These are phyloP conservation scores for Spathaspora sp. DNA, from an alignment of 805 yeast species.

Conservation along the genomic window DNA sequence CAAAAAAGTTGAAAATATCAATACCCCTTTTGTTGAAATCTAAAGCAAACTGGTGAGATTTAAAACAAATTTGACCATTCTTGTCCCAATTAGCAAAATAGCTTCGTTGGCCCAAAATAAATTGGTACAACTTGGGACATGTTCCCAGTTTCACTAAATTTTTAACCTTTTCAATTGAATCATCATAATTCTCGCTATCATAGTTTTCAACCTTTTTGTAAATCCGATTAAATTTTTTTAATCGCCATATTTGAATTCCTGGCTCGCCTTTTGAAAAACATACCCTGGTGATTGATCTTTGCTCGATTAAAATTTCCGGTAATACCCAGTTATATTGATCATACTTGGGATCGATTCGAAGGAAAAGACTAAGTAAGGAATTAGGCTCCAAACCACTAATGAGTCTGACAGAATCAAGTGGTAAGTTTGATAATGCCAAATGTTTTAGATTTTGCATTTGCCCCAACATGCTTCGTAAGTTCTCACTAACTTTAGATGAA, in stretches of 20 bases:
- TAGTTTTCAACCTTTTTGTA: background rate
- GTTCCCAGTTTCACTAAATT: background rate
- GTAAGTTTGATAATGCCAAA: background rate
- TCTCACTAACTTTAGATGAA: background rate
- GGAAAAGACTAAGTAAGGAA: too few species aligned
- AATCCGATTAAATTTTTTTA: background rate
- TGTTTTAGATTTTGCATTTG: background rate
- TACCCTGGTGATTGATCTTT: too few species aligned
- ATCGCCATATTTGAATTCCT: too few species aligned
- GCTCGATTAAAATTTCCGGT: too few species aligned
- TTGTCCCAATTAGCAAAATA: background rate
- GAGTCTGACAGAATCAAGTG: background rate
- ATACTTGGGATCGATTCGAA: too few species aligned
- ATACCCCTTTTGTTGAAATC: too few species aligned
- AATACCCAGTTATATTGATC: too few species aligned
- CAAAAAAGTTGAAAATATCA: too few species aligned
- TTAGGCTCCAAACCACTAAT: background rate
- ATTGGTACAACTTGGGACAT: background rate
- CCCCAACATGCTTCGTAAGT: background rate
- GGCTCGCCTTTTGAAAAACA: too few species aligned
- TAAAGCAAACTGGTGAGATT: too few species aligned
- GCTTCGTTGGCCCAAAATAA: background rate
- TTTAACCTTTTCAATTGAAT: background rate
- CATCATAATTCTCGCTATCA: background rate
- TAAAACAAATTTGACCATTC: background rate